Evolutionary conservation across 352 stramenopile genomes (phyloP).

Genomic region (Phytophthora pseudosyringae): DNA sequence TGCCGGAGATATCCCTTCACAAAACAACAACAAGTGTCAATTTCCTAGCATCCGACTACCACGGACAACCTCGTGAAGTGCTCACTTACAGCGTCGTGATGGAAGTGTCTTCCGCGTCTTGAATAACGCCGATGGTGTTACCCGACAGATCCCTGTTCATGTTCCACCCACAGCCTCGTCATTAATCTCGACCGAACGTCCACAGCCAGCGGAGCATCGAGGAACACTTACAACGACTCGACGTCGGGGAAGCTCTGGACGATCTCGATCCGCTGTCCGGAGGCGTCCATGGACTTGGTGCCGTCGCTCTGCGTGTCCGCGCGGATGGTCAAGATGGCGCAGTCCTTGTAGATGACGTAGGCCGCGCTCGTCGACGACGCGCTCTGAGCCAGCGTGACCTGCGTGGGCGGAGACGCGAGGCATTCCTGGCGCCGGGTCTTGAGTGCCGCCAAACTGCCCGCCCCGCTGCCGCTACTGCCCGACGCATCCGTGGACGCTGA

Average conservation of each 20-base stretch:
- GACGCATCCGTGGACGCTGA: conserved; percentile 2
- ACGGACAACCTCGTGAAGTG: too few relatives aligned
- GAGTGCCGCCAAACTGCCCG: conserved; percentile 27
- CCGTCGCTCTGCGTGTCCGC: conserved; percentile 32
- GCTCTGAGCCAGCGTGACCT: conserved; percentile 37
- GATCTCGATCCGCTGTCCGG: conserved; percentile 26
- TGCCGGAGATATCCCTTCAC: conserved; percentile 35
- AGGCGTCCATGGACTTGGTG: conserved; percentile 39
- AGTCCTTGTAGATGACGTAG: conserved; percentile 43
- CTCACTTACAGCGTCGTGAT: conserved; percentile 31
- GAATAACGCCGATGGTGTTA: conserved; percentile 28
- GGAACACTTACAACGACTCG: conserved; percentile 29
- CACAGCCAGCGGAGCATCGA: background rate
- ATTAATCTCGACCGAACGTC: background rate
- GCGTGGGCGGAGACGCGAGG: conserved; percentile 28
- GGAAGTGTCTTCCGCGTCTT: conserved; percentile 9
- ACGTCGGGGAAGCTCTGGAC: conserved; percentile 39
- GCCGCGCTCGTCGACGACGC: conserved; percentile 25
- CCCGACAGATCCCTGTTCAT: conserved; percentile 32
- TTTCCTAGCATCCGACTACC: background rate
- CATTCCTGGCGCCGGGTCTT: conserved; percentile 35
- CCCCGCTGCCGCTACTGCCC: conserved; percentile 13
- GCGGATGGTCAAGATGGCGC: conserved; percentile 35
- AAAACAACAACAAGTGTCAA: conserved; percentile 9
- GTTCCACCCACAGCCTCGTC: conserved; percentile 4